These are phyloP conservation scores for Aspergillus ibericus DNA, from an alignment of 2,329 filamentous ascomycete genomes.

Conservation along the genomic window DNA sequence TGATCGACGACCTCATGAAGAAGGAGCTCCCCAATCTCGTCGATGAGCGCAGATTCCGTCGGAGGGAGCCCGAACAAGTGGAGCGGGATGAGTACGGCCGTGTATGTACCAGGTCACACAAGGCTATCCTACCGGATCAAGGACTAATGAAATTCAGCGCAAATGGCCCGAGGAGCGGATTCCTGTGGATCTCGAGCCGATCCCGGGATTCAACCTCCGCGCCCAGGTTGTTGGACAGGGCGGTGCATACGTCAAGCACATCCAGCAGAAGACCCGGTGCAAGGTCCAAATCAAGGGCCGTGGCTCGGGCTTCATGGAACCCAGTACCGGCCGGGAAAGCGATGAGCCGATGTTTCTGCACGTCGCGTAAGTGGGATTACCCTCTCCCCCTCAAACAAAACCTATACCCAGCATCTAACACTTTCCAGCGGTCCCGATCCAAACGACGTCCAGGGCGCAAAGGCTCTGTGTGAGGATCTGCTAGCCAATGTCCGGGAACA, in stretches of 20 bases:
- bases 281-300: constrained; percentile 98
- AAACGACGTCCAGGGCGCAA: constrained; percentile 80
- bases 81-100: constrained; percentile 90
- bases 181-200: constrained; percentile 82
- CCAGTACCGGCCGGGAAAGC: constrained; percentile 81
- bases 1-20: constrained; percentile 94
- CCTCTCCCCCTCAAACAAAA: not conserved
- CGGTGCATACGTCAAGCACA: constrained; percentile 95
- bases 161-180: constrained; percentile 99
- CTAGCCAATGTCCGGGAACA: constrained; percentile 82
- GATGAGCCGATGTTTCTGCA: constrained; percentile 97
- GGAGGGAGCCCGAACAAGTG: constrained; percentile 73
- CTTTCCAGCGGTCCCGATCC: constrained; percentile 74
- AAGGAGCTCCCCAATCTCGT: constrained; percentile 94
- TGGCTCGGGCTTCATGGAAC: constrained; percentile 90
- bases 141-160: constrained; percentile 57
- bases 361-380: constrained; percentile 66
- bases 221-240: constrained; percentile 95
- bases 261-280: constrained; percentile 91
- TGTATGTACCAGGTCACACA: constrained; percentile 50
- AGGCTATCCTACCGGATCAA: not conserved
- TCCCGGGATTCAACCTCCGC: constrained; percentile 92
- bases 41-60: constrained; percentile 87
- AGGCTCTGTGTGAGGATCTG: constrained; percentile 84
- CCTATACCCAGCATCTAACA: constrained; percentile 32